Base-by-base conservation (phyloP, 2,329 filamentous ascomycete species). In the Penicillium sp. region DNA sequence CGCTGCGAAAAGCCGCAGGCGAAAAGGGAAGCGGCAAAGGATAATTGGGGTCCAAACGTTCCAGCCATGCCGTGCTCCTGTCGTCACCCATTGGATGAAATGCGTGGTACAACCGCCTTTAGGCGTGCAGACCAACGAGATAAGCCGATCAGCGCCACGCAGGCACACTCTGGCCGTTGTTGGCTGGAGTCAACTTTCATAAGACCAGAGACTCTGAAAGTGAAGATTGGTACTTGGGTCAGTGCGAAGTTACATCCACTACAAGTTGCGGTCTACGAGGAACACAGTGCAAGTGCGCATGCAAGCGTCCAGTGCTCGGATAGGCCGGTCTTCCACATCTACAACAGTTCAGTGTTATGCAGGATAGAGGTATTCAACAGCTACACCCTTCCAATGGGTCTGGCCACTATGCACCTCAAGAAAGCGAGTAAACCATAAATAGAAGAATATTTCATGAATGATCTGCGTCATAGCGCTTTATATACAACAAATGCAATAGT, bases 401-500 rank as follows among this genome's bases (percentile, higher is more conserved):
- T 35, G n/a, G 27, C 10, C 16, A 19, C 18, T 6, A 51, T n/a
- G 49, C 35, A 14, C 33, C n/a, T 10, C 41, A n/a, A 9, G 31
- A 31, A 13, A 24, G 3, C 41, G 37, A 16, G 33, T 33, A 31
- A 43, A 44, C 24, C 10, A 39, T 49, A 43, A 44, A 54, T 52
- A 27, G 11, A 44, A 37, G 51, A 47, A 56, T 35, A 51, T 52
- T 56, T 57, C 39, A 53, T 58, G 35, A 54, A 50, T 60, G 59
- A 67, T 67, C 64, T 62, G 60, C 59, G 50, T 59, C 41, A 39
- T 66, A 55, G 56, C 64, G 65, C 59, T 66, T 59, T 67, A 66
- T 67, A 61, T 67, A 67, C 64, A 66, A 59, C 58, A 56, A 65
- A 67, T 67, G 62, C 64, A 64, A 60, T 62, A 47, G 59, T 60